Percentiles rank a stretch among this genome's conserved stretches.
phyloP scores from a whole-genome alignment of 225 moss, liverwort and hornwort genomes.

The Anthoceros angustus region DNA sequence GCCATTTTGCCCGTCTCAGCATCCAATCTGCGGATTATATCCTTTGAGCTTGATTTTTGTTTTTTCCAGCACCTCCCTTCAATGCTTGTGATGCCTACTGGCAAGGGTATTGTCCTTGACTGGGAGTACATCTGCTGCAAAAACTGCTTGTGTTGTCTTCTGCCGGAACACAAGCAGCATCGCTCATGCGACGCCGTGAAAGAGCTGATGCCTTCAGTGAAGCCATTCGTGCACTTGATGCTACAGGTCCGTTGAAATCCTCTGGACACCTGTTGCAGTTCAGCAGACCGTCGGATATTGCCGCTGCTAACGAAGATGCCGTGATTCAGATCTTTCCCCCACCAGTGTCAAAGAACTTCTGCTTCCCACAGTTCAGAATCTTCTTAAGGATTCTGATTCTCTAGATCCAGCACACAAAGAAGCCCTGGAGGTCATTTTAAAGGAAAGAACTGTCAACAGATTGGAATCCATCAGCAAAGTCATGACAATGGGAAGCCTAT shows the following conservation, averaged over 20 bases:
- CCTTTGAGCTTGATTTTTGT: constrained; percentile 14
- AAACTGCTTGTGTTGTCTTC: constrained; percentile 80
- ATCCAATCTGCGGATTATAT: constrained; percentile 90
- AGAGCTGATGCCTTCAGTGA: constrained; percentile 89
- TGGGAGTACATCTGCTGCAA: constrained; percentile 59
- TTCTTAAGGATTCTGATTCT: constrained; percentile 83
- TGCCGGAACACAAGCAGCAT: constrained; percentile 57
- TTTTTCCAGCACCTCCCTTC: background rate
- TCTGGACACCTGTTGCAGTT: constrained; percentile 5
- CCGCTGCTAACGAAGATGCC: constrained; percentile 5
- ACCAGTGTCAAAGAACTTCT: constrained; percentile 70
- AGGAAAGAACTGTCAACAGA: constrained; percentile 71
- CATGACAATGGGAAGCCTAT: constrained; percentile 85
- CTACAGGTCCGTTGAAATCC: constrained; percentile 38
- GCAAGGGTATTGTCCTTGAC: constrained; percentile 21
- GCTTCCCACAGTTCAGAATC: constrained; percentile 79
- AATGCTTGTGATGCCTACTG: background rate
- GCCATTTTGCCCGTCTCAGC: constrained; percentile 76
- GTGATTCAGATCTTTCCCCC: constrained; percentile 47
- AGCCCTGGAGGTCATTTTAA: constrained; percentile 78
- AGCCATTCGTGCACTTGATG: constrained; percentile 91
- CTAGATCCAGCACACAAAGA: constrained; percentile 97
- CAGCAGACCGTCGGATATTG: background rate
- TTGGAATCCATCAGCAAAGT: constrained; percentile 82
- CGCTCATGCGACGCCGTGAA: constrained; percentile 58